Percentiles rank a stretch among this genome's conserved stretches.
Evolutionary conservation across 1,139 yeast genomes (phyloP).

Genomic region (Taphrina communis): DNA sequence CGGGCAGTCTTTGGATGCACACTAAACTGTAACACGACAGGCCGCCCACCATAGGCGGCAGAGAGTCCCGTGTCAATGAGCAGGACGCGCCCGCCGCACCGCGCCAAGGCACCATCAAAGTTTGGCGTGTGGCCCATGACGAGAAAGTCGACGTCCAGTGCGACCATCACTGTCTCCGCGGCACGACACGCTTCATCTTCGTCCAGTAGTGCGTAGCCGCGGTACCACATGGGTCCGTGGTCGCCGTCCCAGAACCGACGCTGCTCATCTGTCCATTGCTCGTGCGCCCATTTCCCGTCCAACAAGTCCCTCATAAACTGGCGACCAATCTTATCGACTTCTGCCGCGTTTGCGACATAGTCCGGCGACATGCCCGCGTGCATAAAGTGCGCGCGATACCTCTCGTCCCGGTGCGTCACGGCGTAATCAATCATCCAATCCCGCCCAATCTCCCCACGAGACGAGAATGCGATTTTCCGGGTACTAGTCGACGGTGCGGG

Average conservation of each 20-base stretch:
- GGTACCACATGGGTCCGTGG: conserved; percentile 42
- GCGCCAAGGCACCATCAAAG: conserved; percentile 37
- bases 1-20: not conserved
- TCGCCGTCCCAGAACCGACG: conserved; percentile 37
- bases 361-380: conserved; percentile 41
- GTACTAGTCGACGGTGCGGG: conserved; percentile 27
- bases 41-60: conserved; percentile 39
- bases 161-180: conserved; percentile 23
- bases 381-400: conserved; percentile 41
- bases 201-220: conserved; percentile 38
- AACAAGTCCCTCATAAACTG: conserved; percentile 24
- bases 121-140: conserved; percentile 43
- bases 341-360: conserved; percentile 2
- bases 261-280: conserved; percentile 19
- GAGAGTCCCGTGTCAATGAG: conserved; percentile 42
- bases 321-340: conserved; percentile 20
- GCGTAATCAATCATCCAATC: conserved; percentile 37
- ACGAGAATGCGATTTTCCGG: conserved; percentile 27
- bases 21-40: conserved; percentile 35
- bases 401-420: conserved; percentile 35
- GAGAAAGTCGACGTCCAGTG: conserved; percentile 34
- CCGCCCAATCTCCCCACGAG: conserved; percentile 25
- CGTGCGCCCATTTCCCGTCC: conserved; percentile 19
- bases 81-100: conserved; percentile 41
- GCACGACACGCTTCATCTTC: conserved; percentile 37